Conservation (phyloP, 208 protist species). For the Herpetomonas tarakana region DNA sequence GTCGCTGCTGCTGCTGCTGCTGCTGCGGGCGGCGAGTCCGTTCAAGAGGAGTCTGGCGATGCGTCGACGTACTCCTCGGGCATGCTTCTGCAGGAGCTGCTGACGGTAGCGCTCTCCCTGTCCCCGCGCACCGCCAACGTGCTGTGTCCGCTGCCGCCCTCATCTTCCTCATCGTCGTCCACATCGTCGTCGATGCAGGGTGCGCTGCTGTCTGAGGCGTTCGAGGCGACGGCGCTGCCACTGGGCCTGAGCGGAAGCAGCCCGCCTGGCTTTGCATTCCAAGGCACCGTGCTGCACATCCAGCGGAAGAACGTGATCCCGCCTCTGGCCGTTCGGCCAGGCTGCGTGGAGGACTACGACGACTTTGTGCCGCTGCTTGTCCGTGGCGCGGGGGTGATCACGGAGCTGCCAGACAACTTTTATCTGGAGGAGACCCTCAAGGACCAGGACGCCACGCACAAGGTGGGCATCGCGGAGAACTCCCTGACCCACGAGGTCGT, state of each 20-base stretch:
- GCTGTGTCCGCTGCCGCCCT: constrained; percentile 12
- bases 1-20: constrained; percentile 5
- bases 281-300: constrained; percentile 31
- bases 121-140: constrained; percentile 13
- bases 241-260: not conserved
- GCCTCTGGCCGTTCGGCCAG: constrained; percentile 58
- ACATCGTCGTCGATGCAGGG: constrained; percentile 20
- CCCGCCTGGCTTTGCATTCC: constrained; percentile 1
- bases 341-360: constrained; percentile 89
- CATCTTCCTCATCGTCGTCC: constrained; percentile 22
- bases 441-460: constrained; percentile 71
- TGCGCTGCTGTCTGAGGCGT: constrained; percentile 39
- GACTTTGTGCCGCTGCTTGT: constrained; percentile 82
- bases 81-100: constrained; percentile 12
- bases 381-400: constrained; percentile 63
- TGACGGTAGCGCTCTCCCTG: constrained; percentile 12
- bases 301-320: constrained; percentile 31
- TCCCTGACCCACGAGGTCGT: constrained; percentile 65
- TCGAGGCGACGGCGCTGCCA: constrained; percentile 5
- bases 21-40: not conserved
- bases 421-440: constrained; percentile 88
- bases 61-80: constrained; percentile 1
- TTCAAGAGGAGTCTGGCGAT: too few species aligned
- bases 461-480: constrained; percentile 84
- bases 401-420: constrained; percentile 63